Conservation (phyloP, 495 filamentous ascomycete genomes). For the Neurospora hispaniola region DNA sequence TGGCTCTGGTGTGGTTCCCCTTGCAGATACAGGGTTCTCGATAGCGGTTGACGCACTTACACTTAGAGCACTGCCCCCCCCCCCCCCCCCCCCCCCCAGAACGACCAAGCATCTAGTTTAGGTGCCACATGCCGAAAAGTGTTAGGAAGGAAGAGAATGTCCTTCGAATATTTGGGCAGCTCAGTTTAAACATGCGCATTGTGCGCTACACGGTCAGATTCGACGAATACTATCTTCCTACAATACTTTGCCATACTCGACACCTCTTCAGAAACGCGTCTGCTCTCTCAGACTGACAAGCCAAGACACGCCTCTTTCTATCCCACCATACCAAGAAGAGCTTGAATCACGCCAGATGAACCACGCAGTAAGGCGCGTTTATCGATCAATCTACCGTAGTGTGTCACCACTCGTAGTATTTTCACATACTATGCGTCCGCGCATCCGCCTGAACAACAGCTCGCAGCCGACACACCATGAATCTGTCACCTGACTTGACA, state of each 20-base stretch:
- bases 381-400: neutral
- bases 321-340: neutral
- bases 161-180: neutral
- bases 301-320: neutral
- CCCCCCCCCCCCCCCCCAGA: too few species aligned
- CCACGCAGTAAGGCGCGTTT: neutral
- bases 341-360: neutral
- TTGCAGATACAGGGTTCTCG: neutral
- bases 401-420: neutral
- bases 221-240: neutral
- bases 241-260: neutral
- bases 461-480: neutral
- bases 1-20: neutral
- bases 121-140: neutral
- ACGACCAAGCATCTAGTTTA: neutral
- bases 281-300: neutral
- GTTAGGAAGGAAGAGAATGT: neutral
- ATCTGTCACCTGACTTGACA: slow-evolving; percentile 1
- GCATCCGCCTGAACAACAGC: neutral
- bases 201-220: neutral
- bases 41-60: neutral
- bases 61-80: neutral
- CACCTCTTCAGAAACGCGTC: neutral
- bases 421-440: neutral
- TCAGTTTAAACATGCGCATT: neutral